These are phyloP conservation scores for Fusarium sacchari DNA, from an alignment of 2,329 filamentous ascomycete species.

Conservation along the genomic window DNA sequence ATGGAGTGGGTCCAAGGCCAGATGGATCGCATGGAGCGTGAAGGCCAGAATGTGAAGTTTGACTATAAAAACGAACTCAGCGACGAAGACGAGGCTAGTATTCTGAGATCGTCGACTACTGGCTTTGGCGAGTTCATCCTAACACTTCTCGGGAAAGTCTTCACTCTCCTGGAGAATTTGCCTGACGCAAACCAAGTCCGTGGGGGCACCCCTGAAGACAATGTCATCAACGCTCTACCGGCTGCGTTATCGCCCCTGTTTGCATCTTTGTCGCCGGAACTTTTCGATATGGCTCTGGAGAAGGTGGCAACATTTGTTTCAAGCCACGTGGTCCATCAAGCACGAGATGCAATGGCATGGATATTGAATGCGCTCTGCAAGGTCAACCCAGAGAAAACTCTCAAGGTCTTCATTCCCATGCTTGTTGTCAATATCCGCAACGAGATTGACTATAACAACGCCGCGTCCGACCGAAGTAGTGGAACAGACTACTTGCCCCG, in stretches of 20 bases:
- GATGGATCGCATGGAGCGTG: slow-evolving; percentile 91
- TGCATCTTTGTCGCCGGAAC: slow-evolving; percentile 87
- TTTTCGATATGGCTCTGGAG: slow-evolving; percentile 90
- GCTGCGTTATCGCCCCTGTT: slow-evolving; percentile 91
- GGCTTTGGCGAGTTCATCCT: slow-evolving; percentile 93
- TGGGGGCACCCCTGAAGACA: slow-evolving; percentile 93
- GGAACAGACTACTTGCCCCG: slow-evolving; percentile 93
- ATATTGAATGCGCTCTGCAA: slow-evolving; percentile 97
- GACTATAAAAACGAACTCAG: slow-evolving; percentile 85
- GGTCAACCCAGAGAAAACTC: slow-evolving; percentile 90
- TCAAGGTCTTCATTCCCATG: slow-evolving; percentile 91
- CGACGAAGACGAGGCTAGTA: slow-evolving; percentile 86
- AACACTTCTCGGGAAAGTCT: slow-evolving; percentile 91
- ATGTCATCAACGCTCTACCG: slow-evolving; percentile 93
- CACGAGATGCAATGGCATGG: slow-evolving; percentile 97
- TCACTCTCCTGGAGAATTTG: slow-evolving; percentile 93
- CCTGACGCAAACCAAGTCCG: slow-evolving; percentile 90
- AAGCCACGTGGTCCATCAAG: slow-evolving; percentile 95
- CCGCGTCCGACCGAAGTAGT: slow-evolving; percentile 92
- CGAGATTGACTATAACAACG: slow-evolving; percentile 96
- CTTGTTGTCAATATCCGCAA: slow-evolving; percentile 91
- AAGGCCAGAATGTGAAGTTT: slow-evolving; percentile 85
- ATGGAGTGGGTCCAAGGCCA: slow-evolving; percentile 94
- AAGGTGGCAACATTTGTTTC: slow-evolving; percentile 93
- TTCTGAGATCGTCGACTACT: slow-evolving; percentile 92